A percentile compares a stretch with the other conserved stretches of the same genome.
phyloP scores from a whole-genome alignment of 805 yeast species.

The Maudiozyma turicensis region DNA sequence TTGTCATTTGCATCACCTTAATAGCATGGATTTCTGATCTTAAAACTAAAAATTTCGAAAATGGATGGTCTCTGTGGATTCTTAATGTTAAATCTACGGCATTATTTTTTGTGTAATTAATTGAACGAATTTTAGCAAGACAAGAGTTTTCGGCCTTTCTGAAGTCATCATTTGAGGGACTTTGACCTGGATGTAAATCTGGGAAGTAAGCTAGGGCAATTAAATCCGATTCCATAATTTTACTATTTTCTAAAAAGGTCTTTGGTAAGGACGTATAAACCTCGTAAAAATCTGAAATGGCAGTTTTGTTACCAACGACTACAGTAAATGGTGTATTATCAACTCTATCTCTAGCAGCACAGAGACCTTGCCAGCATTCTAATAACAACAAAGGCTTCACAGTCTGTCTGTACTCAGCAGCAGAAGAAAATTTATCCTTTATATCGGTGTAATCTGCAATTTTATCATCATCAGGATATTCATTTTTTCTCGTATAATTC shows the following conservation, averaged over 20 bases:
- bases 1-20: slow-evolving; percentile 76
- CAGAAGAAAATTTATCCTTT: slow-evolving; percentile 44
- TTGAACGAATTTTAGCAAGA: slow-evolving; percentile 69
- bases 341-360: slow-evolving; percentile 55
- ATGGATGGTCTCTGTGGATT: slow-evolving; percentile 39
- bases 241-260: slow-evolving; percentile 39
- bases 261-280: slow-evolving; percentile 65
- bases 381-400: slow-evolving; percentile 75
- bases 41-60: slow-evolving; percentile 48
- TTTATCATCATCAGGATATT: slow-evolving; percentile 47
- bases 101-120: slow-evolving; percentile 57
- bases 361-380: slow-evolving; percentile 91
- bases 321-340: slow-evolving; percentile 51
- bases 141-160: slow-evolving; percentile 40
- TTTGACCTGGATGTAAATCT: slow-evolving; percentile 21
- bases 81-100: slow-evolving; percentile 67
- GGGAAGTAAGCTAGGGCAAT: slow-evolving; percentile 51
- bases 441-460: slow-evolving; percentile 36
- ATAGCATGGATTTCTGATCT: slow-evolving; percentile 55
- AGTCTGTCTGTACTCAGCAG: slow-evolving; percentile 54
- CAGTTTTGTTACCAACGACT: slow-evolving; percentile 67
- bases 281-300: slow-evolving; percentile 81
- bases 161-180: slow-evolving; percentile 28
- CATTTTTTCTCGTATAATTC: slow-evolving; percentile 53
- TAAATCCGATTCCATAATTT: slow-evolving; percentile 67